Evolutionary conservation across 495 filamentous ascomycete genomes (phyloP), one percentile per base, ranked within the genome.

Genomic region (Penicillium ochrochloron): DNA sequence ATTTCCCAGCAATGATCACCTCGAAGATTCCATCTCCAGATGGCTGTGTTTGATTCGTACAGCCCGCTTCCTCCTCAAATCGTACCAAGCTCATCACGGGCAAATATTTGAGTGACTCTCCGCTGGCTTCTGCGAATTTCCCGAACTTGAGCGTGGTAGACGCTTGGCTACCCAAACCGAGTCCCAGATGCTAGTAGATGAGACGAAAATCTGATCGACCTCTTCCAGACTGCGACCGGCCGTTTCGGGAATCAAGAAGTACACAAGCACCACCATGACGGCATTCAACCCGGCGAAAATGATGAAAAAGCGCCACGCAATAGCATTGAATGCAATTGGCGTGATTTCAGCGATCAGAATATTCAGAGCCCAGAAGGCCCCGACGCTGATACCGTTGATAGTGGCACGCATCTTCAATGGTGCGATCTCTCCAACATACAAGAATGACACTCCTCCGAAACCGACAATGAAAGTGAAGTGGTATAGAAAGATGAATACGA

Each of bases 231-330:
- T 79, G 11, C 82, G 76, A 8, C 81, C 82, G 57, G 81, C 80
- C 33, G 82, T 82, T 66, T 88, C 85, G 0, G 85, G 86, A 34
- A 85, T 68, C 73, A 77, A 84, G 62, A 84, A 78, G 59, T 70
- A 86, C 4, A 85, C 69, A 21, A 63, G 29, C 12, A 41, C 42
- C 52, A 66, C 56, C 50, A 67, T 61, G 1, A 48, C 29, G 0
- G 39, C 21, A 46, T 70, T 72, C 10, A 71, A 17, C 1, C 51
- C 64, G 3, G 69, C 66, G 54, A 67, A 74, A 1, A 74, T 53
- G 27, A 74, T 63, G 34, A 66, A 70, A 14, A 66, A 70, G 10
- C 60, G 57, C 62, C 63, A 72, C 19, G 44, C 52, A 7, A 74
- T 67, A 3, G 56, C 39, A 12, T 53, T 31, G 31, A 70, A 57